These are phyloP conservation scores for Funneliformis caledonium DNA, from an alignment of 371 early-diverging fungal species.

Conservation along the genomic window DNA sequence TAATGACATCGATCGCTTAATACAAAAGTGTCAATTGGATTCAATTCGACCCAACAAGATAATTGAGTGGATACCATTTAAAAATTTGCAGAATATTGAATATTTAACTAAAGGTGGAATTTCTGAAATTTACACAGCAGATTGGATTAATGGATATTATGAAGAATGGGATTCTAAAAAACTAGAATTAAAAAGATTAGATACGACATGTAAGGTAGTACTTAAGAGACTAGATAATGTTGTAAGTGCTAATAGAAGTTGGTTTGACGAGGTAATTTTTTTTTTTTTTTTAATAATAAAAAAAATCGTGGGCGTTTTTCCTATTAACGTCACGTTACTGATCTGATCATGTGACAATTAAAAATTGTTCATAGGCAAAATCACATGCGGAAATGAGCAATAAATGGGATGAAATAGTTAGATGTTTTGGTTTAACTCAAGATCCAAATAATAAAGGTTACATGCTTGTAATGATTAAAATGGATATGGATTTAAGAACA, in stretches of 20 bases:
- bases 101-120: conserved; percentile 25
- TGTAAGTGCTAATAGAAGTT: not conserved
- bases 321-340: too few relatives aligned
- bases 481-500: too few relatives aligned
- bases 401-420: too few relatives aligned
- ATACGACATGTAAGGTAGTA: not conserved
- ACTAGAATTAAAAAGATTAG: too few relatives aligned
- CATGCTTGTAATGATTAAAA: too few relatives aligned
- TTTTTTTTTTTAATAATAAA: too few relatives aligned
- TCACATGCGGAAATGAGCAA: not conserved
- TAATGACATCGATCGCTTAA: not conserved
- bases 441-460: not conserved
- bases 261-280: not conserved
- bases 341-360: too few relatives aligned
- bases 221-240: not conserved
- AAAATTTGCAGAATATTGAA: not conserved
- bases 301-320: too few relatives aligned
- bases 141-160: not conserved
- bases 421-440: too few relatives aligned
- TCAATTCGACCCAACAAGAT: not conserved
- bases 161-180: not conserved
- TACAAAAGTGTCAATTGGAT: not conserved
- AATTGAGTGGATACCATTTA: conserved; percentile 16
- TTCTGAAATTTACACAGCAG: not conserved
- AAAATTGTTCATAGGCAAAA: not conserved